phyloP scores from a whole-genome alignment of 108 stramenopile species.

The Skeletonema grethae region DNA sequence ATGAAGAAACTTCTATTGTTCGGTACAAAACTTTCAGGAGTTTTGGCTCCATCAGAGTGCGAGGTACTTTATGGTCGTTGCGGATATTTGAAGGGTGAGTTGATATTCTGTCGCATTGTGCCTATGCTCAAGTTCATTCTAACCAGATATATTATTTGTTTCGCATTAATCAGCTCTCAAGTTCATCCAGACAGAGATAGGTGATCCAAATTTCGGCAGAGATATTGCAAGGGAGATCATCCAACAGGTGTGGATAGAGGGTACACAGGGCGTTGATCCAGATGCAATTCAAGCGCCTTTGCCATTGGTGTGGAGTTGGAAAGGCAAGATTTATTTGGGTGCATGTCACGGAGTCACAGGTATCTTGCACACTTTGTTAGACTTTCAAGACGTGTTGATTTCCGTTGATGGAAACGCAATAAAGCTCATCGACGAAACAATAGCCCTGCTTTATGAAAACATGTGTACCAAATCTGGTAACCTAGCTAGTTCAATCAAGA shows the following conservation, averaged over 20 bases:
- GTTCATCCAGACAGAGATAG: constrained; percentile 37
- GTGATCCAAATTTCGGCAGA: constrained; percentile 35
- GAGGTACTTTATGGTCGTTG: constrained; percentile 65
- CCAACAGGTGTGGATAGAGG: constrained; percentile 38
- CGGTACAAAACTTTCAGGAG: not conserved
- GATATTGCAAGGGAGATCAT: constrained; percentile 22
- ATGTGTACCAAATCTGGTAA: constrained; percentile 58
- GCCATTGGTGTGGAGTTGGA: constrained; percentile 64
- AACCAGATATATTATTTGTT: not conserved
- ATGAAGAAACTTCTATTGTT: not conserved
- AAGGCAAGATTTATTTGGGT: constrained; percentile 68
- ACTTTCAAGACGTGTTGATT: constrained; percentile 42
- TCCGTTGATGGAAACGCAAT: constrained; percentile 23
- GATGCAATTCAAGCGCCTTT: not conserved
- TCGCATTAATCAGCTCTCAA: not conserved
- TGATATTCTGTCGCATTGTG: not conserved
- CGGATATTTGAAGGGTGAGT: constrained; percentile 48
- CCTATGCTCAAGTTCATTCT: not conserved
- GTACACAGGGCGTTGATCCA: constrained; percentile 25
- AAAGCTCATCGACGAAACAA: constrained; percentile 45
- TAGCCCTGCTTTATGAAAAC: constrained; percentile 24
- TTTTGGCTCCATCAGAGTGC: constrained; percentile 14
- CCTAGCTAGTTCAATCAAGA: constrained; percentile 35
- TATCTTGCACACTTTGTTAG: constrained; percentile 60
- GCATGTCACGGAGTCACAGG: constrained; percentile 75